These are phyloP conservation scores for Pulveroboletus sp. DNA, from an alignment of 768 basidiomycete genomes.

Conservation along the genomic window DNA sequence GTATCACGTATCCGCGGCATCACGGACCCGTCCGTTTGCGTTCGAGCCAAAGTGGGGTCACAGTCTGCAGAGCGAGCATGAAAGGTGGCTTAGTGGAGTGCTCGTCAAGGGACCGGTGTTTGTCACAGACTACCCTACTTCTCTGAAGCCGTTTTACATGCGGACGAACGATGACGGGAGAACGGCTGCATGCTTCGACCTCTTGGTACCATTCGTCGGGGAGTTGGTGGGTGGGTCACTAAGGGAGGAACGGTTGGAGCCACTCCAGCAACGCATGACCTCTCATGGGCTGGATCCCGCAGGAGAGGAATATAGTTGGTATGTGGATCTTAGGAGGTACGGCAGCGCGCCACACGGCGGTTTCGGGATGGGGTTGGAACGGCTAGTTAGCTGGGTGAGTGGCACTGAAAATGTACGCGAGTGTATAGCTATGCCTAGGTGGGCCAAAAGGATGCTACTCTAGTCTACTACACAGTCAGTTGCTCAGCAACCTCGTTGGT, in stretches of 20 bases:
- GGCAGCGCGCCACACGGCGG: conserved; percentile 93
- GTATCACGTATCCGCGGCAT: conserved; percentile 25
- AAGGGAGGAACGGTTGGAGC: conserved; percentile 65
- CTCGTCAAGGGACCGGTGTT: conserved; percentile 76
- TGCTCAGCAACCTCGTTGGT: background rate
- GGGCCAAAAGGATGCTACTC: conserved; percentile 74
- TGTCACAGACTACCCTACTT: conserved; percentile 82
- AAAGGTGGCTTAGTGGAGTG: conserved; percentile 78
- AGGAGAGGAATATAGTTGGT: conserved; percentile 55
- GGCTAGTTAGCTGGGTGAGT: conserved; percentile 80
- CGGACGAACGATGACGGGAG: conserved; percentile 50
- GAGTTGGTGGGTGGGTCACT: conserved; percentile 92
- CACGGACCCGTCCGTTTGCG: conserved; percentile 38
- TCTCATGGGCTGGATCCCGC: conserved; percentile 40
- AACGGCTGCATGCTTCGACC: conserved; percentile 93
- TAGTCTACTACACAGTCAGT: conserved; percentile 25
- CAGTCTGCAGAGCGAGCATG: conserved; percentile 83
- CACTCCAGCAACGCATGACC: conserved; percentile 49
- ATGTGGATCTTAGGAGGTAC: conserved; percentile 75
- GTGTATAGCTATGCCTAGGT: conserved; percentile 87
- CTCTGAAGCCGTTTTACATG: conserved; percentile 97
- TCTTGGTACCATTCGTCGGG: conserved; percentile 82
- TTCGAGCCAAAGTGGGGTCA: conserved; percentile 64
- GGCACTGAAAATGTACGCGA: conserved; percentile 91
- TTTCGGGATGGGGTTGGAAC: conserved; percentile 94